phyloP scores from a whole-genome alignment of 768 basidiomycete species.

The Suillus weaverae region DNA sequence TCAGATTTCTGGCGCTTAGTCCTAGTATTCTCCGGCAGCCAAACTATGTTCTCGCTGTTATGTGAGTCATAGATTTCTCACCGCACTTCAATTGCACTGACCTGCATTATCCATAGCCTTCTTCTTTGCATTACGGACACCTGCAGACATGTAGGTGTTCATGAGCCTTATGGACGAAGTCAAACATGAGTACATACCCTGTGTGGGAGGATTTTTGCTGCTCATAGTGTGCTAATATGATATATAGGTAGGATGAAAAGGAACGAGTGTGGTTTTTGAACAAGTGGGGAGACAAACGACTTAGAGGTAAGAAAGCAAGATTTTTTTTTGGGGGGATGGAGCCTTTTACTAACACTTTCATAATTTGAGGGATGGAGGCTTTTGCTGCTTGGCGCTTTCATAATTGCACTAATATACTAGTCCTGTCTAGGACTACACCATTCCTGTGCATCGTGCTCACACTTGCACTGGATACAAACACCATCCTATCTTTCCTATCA shows the following conservation, averaged over 20 bases:
- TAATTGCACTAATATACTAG: too few relatives aligned
- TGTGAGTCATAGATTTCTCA: background rate
- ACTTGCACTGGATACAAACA: too few relatives aligned
- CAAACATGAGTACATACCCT: background rate
- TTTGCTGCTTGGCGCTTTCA: too few relatives aligned
- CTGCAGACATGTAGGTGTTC: background rate
- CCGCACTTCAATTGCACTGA: background rate
- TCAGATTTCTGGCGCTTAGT: background rate
- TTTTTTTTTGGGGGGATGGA: too few relatives aligned
- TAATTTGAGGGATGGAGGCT: too few relatives aligned
- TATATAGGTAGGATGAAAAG: background rate
- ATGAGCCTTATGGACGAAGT: background rate
- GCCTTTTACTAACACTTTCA: too few relatives aligned
- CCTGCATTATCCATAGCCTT: background rate
- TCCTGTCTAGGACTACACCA: too few relatives aligned
- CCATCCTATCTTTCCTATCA: too few relatives aligned
- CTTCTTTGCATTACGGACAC: background rate
- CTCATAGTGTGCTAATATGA: background rate
- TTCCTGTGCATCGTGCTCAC: too few relatives aligned
- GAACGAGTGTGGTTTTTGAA: background rate
- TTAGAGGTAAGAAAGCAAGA: background rate
- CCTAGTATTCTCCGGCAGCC: background rate
- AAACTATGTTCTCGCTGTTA: too few relatives aligned
- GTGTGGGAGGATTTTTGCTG: background rate
- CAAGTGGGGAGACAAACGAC: background rate